These are phyloP conservation scores for Rhodotorula sp. DNA, from an alignment of 1,284 basidiomycete species.

Conservation along the genomic window DNA sequence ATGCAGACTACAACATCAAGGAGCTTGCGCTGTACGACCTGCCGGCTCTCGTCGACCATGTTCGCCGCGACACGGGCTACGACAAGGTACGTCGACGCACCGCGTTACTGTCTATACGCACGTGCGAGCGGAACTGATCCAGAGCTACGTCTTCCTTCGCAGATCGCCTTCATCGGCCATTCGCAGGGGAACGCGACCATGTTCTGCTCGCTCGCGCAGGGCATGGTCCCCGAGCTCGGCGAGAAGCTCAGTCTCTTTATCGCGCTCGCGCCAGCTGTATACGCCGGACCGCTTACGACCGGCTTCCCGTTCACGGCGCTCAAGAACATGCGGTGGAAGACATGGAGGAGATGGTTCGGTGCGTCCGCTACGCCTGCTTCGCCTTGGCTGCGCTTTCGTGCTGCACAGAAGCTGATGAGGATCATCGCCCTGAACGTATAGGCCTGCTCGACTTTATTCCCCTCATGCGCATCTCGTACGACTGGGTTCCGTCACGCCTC, in stretches of 20 bases:
- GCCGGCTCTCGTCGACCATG: slow-evolving; percentile 63
- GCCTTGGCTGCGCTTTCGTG: too few relatives aligned
- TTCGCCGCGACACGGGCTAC: slow-evolving; percentile 60
- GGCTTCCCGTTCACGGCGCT: slow-evolving; percentile 62
- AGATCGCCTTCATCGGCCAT: slow-evolving; percentile 64
- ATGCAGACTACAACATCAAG: slow-evolving; percentile 62
- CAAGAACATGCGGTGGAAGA: slow-evolving; percentile 59
- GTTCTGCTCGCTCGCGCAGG: slow-evolving; percentile 56
- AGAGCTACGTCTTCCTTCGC: slow-evolving; percentile 10
- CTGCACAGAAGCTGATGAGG: too few relatives aligned
- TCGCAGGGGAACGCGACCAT: slow-evolving; percentile 62
- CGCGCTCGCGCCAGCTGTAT: slow-evolving; percentile 64
- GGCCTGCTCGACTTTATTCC: slow-evolving; percentile 64
- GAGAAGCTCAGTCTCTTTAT: slow-evolving; percentile 61
- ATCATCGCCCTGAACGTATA: slow-evolving; percentile 5
- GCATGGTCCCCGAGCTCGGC: slow-evolving; percentile 62
- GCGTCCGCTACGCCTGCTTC: slow-evolving; percentile 7
- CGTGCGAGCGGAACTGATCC: too few relatives aligned
- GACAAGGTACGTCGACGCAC: slow-evolving; percentile 54
- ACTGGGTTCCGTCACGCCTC: slow-evolving; percentile 57
- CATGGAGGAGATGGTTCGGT: slow-evolving; percentile 62
- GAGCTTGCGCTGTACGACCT: slow-evolving; percentile 65
- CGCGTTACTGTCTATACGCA: not conserved
- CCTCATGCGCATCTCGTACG: slow-evolving; percentile 63
- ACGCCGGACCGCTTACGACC: slow-evolving; percentile 61